phyloP scores from a whole-genome alignment of 2,329 filamentous ascomycete genomes.

The Magnaporthiopsis incrustans region DNA sequence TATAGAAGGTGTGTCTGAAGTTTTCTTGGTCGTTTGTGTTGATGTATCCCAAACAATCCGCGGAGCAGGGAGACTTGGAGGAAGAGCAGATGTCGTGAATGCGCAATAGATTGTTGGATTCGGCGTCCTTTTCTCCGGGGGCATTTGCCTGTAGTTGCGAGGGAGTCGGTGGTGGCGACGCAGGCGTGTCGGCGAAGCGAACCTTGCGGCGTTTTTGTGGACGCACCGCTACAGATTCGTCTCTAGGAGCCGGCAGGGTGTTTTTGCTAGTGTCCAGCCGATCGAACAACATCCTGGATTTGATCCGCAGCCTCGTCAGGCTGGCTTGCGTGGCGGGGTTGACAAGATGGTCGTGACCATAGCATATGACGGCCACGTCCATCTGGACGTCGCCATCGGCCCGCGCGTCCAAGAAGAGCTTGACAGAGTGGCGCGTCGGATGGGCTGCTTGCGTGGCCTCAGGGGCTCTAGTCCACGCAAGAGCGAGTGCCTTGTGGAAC shows the following conservation, averaged over 20 bases:
- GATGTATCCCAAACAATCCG: constrained; percentile 8
- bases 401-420: constrained; percentile 6
- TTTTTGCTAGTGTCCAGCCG: not conserved
- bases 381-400: constrained; percentile 2
- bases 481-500: constrained; percentile 7
- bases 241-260: not conserved
- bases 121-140: too few relatives aligned
- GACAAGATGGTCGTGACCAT: not conserved
- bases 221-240: not conserved
- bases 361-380: constrained; percentile 7
- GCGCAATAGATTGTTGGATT: not conserved
- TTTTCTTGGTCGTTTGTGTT: constrained; percentile 1
- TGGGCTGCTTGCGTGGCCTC: not conserved
- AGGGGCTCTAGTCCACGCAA: constrained; percentile 1
- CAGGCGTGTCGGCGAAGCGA: not conserved
- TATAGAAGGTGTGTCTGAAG: constrained; percentile 10
- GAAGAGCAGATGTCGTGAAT: constrained; percentile 2
- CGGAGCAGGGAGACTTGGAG: not conserved
- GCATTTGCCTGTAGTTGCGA: too few relatives aligned
- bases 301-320: not conserved
- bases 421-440: constrained; percentile 5
- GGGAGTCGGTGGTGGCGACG: too few relatives aligned
- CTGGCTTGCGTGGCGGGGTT: not conserved
- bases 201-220: not conserved
- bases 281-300: not conserved